Evolutionary conservation across 2,329 filamentous ascomycete genomes (phyloP), one percentile per base, ranked within the genome.

Genomic region (Penicillium sp.): DNA sequence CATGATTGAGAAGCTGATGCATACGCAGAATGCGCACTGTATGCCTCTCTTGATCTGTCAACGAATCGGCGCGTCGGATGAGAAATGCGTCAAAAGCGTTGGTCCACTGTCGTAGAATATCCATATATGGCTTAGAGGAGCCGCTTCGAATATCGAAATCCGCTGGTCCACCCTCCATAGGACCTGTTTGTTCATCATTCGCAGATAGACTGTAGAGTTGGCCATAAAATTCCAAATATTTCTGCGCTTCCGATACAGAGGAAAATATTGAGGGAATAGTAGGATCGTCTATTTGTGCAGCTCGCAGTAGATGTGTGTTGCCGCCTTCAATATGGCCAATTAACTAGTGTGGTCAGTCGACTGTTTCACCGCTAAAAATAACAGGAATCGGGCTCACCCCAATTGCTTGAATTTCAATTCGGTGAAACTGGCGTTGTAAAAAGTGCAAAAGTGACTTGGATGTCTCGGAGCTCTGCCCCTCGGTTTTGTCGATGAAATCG

Each of bases 11-110:
- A 26, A 47, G 43, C 23, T 54, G 52, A 28, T 47, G 52, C 52
- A 54, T 47, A 12, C 52, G 52, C 21, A 54, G 21, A 28, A 54
- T 54, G 6, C 52, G 28, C 38, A 28, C n/a, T 5, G 52, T 16
- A 40, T 45, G 52, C 43, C 24, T 54, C 35, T 54, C 52, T 16
- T 18, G 26, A 2, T 47, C 52, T n/a, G 52, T 54, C 16, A 54
- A 47, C 11, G 52, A 40, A 26, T 45, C 30, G 23, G 28, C 43
- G 24, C 52, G 52, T 11, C n/a, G 23, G 8, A 33, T 21, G 21
- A 54, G 28, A 12, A 54, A 54, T 12, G 52, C 52, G n/a, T 54
- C 43, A 16, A 54, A 54, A 11, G 52, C 52, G 9, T 16, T 47
- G 5, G 52, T 47, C 52, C 52, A 54, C 35, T 35, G 42, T 18